Percentiles rank a stretch among this genome's conserved stretches.
phyloP scores from a whole-genome alignment of 768 basidiomycete species.

The Amanita molliuscula region DNA sequence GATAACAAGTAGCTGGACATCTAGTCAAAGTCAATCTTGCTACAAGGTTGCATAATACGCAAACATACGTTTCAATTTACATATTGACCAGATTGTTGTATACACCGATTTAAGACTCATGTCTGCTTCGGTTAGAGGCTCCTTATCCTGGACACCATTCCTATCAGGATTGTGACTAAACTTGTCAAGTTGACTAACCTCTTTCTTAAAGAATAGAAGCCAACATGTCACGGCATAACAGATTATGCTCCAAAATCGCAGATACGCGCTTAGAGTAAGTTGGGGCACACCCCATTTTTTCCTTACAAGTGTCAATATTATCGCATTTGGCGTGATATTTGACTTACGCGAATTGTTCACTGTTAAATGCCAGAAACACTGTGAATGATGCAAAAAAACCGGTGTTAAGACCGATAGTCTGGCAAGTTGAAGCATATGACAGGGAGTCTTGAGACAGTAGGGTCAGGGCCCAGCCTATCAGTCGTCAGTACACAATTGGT shows the following conservation, averaged over 20 bases:
- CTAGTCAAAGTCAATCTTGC: slow-evolving; percentile 28
- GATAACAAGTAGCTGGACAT: slow-evolving; percentile 79
- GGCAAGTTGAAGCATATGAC: slow-evolving; percentile 95
- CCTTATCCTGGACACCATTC: slow-evolving; percentile 53
- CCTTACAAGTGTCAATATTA: slow-evolving; percentile 21
- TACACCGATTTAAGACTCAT: slow-evolving; percentile 90
- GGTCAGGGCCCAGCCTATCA: slow-evolving; percentile 69
- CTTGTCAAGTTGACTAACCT: slow-evolving; percentile 37
- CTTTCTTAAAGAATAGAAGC: slow-evolving; percentile 81
- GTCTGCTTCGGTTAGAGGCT: slow-evolving; percentile 61
- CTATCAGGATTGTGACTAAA: neutral
- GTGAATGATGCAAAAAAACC: slow-evolving; percentile 96
- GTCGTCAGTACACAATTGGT: neutral
- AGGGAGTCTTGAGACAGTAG: slow-evolving; percentile 87
- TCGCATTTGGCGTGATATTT: neutral
- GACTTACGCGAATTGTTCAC: slow-evolving; percentile 77
- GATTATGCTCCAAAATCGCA: slow-evolving; percentile 76
- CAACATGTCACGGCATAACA: slow-evolving; percentile 84
- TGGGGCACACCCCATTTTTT: slow-evolving; percentile 70
- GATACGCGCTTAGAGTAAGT: slow-evolving; percentile 65
- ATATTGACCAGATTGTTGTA: slow-evolving; percentile 90
- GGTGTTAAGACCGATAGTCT: slow-evolving; percentile 93
- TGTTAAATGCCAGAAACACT: slow-evolving; percentile 94
- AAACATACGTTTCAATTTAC: slow-evolving; percentile 75
- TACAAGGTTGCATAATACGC: neutral